A percentile compares a stretch with the other conserved stretches of the same genome.
Conservation (phyloP, 1,284 basidiomycete genomes). For the Amylostereum chailletii region DNA sequence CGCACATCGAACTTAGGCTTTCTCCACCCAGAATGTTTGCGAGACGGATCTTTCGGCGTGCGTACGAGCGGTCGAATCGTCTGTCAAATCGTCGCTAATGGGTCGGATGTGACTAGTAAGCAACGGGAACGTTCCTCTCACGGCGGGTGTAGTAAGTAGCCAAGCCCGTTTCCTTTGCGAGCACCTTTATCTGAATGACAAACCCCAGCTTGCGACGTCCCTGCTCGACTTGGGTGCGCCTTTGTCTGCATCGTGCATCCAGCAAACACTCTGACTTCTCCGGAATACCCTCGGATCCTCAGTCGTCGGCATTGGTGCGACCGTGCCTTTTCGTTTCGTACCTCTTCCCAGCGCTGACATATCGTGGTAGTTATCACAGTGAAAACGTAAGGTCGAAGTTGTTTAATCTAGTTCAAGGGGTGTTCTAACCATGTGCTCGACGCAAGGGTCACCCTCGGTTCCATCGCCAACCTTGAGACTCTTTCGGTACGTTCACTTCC, state of each 20-base stretch:
- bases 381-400: constrained; percentile 9
- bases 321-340: not conserved
- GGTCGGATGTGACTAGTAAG: constrained; percentile 8
- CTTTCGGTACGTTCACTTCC: constrained; percentile 10
- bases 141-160: constrained; percentile 1
- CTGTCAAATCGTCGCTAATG: not conserved
- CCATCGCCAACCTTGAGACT: constrained; percentile 13
- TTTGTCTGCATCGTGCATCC: not conserved
- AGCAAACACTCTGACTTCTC: not conserved
- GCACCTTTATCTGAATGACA: not conserved
- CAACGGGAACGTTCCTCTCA: constrained; percentile 8
- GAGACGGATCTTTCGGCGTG: constrained; percentile 15
- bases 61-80: constrained; percentile 1
- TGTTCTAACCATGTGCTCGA: constrained; percentile 1
- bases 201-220: constrained; percentile 11
- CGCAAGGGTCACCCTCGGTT: constrained; percentile 9
- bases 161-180: not conserved
- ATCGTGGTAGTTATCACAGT: constrained; percentile 10
- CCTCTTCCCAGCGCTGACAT: not conserved
- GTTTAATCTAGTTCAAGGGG: not conserved
- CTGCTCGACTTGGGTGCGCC: constrained; percentile 15
- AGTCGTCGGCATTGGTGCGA: constrained; percentile 17
- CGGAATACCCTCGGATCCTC: not conserved
- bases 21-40: constrained; percentile 15
- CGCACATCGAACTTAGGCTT: not conserved